A percentile compares a stretch with the other conserved stretches of the same genome.
These are phyloP conservation scores for Fusarium setosum DNA, from an alignment of 2,329 filamentous ascomycete species.

Conservation along the genomic window DNA sequence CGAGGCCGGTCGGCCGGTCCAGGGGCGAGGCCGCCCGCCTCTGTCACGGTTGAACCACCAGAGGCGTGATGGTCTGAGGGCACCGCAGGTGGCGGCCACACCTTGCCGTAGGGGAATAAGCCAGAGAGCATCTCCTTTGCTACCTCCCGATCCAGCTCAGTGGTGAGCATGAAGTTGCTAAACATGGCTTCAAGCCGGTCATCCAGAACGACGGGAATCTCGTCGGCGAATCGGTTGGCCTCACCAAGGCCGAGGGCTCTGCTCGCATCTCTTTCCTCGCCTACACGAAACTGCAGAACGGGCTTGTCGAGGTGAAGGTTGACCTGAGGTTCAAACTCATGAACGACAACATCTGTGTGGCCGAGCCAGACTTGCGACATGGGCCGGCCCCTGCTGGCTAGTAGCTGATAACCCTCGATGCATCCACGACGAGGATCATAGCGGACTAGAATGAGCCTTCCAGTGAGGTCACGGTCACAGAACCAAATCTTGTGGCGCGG, in stretches of 20 bases:
- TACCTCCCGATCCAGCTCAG: constrained; percentile 54
- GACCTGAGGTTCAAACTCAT: constrained; percentile 77
- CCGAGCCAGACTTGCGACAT: constrained; percentile 72
- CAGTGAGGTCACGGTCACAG: constrained; percentile 76
- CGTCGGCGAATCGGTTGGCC: constrained; percentile 58
- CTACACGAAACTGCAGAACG: constrained; percentile 66
- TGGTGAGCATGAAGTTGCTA: constrained; percentile 76
- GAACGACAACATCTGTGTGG: constrained; percentile 74
- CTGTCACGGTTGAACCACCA: constrained; percentile 41
- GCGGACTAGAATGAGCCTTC: constrained; percentile 79
- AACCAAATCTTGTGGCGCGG: constrained; percentile 88
- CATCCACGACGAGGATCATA: constrained; percentile 79
- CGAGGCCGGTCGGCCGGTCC: constrained; percentile 55
- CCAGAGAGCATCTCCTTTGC: constrained; percentile 44
- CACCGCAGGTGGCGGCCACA: constrained; percentile 82
- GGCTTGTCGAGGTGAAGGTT: constrained; percentile 81
- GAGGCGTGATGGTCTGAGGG: constrained; percentile 69
- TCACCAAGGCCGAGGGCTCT: constrained; percentile 34
- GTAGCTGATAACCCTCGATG: constrained; percentile 83
- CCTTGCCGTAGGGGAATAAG: constrained; percentile 58
- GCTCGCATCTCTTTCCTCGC: constrained; percentile 35
- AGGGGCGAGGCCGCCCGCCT: constrained; percentile 35
- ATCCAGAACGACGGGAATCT: constrained; percentile 64
- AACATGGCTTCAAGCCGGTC: constrained; percentile 63
- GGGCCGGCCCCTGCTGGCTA: constrained; percentile 70